Conservation (phyloP, 2,329 filamentous ascomycete species). For the Blumeriella jaapii region DNA sequence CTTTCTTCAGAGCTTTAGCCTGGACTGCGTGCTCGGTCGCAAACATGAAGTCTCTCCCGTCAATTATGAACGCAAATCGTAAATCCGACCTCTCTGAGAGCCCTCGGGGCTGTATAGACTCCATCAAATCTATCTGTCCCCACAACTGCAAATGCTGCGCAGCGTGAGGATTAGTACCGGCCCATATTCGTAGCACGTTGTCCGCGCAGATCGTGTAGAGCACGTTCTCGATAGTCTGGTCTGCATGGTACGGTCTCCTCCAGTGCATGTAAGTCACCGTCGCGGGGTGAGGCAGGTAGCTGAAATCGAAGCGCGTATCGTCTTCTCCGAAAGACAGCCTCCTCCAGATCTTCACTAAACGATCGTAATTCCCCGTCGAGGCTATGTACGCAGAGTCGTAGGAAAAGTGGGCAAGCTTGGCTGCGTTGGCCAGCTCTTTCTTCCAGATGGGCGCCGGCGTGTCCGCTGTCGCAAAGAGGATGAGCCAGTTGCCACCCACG, state of each 20-base stretch:
- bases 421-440: slow-evolving; percentile 58
- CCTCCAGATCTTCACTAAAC: slow-evolving; percentile 86
- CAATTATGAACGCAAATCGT: slow-evolving; percentile 70
- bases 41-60: slow-evolving; percentile 65
- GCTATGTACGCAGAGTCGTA: slow-evolving; percentile 83
- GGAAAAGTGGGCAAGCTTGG: slow-evolving; percentile 67
- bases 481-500: slow-evolving; percentile 57
- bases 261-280: slow-evolving; percentile 77
- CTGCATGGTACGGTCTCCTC: slow-evolving; percentile 65
- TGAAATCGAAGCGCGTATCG: slow-evolving; percentile 79
- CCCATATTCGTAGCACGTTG: slow-evolving; percentile 73
- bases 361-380: slow-evolving; percentile 65
- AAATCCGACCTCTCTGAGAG: slow-evolving; percentile 25
- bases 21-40: slow-evolving; percentile 70
- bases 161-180: slow-evolving; percentile 58
- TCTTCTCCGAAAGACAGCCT: slow-evolving; percentile 72
- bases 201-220: slow-evolving; percentile 85
- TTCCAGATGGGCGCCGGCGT: slow-evolving; percentile 57
- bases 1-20: slow-evolving; percentile 34
- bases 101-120: slow-evolving; percentile 45
- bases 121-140: slow-evolving; percentile 65
- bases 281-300: slow-evolving; percentile 76
- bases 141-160: slow-evolving; percentile 67
- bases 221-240: slow-evolving; percentile 74
- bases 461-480: slow-evolving; percentile 48